Base-by-base conservation (phyloP, 2,329 filamentous ascomycete species). In the Ophiobolus disseminans region DNA sequence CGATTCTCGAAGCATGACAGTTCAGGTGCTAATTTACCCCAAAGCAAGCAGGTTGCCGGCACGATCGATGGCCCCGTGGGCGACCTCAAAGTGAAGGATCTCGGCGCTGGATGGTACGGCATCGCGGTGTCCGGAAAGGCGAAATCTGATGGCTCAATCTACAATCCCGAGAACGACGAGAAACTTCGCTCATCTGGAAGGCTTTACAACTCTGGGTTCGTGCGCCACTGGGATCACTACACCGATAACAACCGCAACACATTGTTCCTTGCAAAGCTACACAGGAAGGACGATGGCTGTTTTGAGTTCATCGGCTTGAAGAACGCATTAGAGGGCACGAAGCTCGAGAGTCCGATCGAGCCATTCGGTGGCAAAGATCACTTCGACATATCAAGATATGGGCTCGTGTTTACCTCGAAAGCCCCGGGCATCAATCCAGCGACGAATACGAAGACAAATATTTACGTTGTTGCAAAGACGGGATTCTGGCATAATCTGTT, bases 221-320 rank as follows among this genome's bases (percentile, higher is more conserved):
- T 90, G 21, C 83, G 90, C 11, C 89, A 95, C 65, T 95, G 90
- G 90, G 90, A 95, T 68, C 73, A 81, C n/a, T 95, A 87, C 74
- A 78, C 86, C 20, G 85, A 82, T 1, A 81, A 86, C 36, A 86
- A 89, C 62, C 84, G 82, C 53, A 87, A 86, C 62, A 82, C 87
- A 2, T 80, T 96, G 21, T 94, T 87, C 80, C 89, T 90, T 22
- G 86, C 86, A 23, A 81, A 82, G 4, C 69, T 94, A 13, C 42
- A 42, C 19, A 40, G 50, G 32, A 65, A 62, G 35, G 57, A 66
- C 10, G 52, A 48, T 17, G 50, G 44, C 31, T 61, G 70, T 37
- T 75, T 73, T 40, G 58, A 62, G 25, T 63, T 79, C 7, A 70
- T 71, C 3, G 75, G 77, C 0, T 73, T 90, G 35, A 78, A 75